Conservation (phyloP, 2,329 filamentous ascomycete genomes). For the Cadophora luteo-olivacea region DNA sequence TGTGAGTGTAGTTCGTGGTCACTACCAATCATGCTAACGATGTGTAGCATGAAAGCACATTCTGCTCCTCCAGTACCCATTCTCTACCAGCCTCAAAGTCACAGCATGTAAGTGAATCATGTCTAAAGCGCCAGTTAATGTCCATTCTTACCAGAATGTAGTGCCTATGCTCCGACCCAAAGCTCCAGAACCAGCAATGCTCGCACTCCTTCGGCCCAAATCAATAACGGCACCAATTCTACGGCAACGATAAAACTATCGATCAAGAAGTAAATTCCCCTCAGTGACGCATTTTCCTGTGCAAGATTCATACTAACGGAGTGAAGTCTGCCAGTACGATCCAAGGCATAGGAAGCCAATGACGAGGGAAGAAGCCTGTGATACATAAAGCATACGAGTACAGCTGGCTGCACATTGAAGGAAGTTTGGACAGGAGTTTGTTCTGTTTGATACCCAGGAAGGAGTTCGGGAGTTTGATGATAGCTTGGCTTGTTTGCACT, state of each 20-base stretch:
- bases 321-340: neutral
- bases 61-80: neutral
- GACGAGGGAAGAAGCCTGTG: neutral
- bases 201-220: neutral
- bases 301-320: neutral
- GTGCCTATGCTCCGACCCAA: neutral
- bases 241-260: neutral
- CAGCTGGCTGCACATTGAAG: constrained; percentile 3
- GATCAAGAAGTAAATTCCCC: neutral
- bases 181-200: neutral
- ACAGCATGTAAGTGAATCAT: neutral
- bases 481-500: neutral
- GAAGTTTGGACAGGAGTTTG: neutral
- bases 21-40: neutral
- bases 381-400: neutral
- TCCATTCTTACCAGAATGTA: neutral
- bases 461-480: constrained; percentile 1
- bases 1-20: neutral
- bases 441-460: neutral
- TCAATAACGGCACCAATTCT: neutral
- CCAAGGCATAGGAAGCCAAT: neutral
- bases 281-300: neutral
- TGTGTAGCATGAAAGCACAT: neutral
- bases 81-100: neutral
- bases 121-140: neutral